Evolutionary conservation across 2,329 filamentous ascomycete species (phyloP).

Genomic region (Xylariaceae sp.): DNA sequence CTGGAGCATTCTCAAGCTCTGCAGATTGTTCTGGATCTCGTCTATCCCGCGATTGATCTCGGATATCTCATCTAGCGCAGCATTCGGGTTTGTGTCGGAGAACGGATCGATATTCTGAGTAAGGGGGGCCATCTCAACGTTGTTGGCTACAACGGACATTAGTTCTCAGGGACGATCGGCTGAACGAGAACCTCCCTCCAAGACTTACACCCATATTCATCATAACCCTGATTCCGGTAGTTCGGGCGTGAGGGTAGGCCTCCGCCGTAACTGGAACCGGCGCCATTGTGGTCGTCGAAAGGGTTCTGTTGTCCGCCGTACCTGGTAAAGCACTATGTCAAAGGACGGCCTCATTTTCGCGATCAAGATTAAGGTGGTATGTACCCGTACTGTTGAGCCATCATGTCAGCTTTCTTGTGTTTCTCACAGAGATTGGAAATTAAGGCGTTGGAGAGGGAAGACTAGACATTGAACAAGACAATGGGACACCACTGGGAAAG

Average conservation of each 20-base stretch:
- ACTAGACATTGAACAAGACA: conserved; percentile 3
- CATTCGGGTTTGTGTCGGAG: conserved; percentile 57
- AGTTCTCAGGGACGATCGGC: conserved; percentile 6
- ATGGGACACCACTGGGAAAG: no score
- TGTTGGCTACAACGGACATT: conserved; percentile 33
- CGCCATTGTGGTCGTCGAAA: conserved; percentile 49
- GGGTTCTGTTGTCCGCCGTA: conserved; percentile 53
- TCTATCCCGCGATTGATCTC: conserved; percentile 74
- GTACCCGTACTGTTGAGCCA: conserved; percentile 50
- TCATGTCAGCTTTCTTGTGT: conserved; percentile 32
- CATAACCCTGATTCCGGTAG: conserved; percentile 15
- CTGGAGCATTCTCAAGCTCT: conserved; percentile 66
- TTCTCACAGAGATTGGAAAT: conserved; percentile 9
- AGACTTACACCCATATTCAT: conserved; percentile 38
- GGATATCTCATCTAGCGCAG: conserved; percentile 77
- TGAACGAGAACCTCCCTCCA: background rate
- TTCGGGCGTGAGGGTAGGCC: conserved; percentile 20
- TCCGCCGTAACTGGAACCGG: conserved; percentile 33
- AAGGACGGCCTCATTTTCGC: background rate
- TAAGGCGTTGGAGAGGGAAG: conserved; percentile 12
- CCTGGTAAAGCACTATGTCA: conserved; percentile 30
- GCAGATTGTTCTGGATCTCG: conserved; percentile 65
- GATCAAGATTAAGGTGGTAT: conserved; percentile 27
- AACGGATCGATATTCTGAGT: conserved; percentile 45
- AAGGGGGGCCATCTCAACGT: conserved; percentile 68